phyloP scores from a whole-genome alignment of 257 asterid species.

The Scutellaria barbata region DNA sequence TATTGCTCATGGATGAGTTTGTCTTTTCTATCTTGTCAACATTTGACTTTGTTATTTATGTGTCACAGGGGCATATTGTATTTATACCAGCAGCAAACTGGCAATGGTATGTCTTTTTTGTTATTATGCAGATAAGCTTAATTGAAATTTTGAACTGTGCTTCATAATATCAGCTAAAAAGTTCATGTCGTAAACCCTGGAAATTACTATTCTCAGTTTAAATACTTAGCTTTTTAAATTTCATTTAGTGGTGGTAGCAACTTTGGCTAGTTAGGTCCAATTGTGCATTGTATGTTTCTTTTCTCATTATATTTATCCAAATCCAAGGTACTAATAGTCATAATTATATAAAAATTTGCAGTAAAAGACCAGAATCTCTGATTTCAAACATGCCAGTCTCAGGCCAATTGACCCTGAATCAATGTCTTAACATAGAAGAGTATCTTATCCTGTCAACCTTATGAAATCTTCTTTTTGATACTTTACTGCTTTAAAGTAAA shows the following conservation, averaged over 20 bases:
- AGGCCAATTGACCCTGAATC: conserved; percentile 10
- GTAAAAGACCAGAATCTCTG: not conserved
- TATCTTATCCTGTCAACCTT: conserved; percentile 1
- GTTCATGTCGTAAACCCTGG: conserved; percentile 17
- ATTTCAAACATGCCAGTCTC: conserved; percentile 9
- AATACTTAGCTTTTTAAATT: not conserved
- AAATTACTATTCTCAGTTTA: not conserved
- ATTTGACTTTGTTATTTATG: conserved; percentile 38
- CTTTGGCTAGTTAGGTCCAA: conserved; percentile 19
- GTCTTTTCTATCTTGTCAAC: conserved; percentile 34
- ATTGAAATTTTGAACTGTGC: conserved; percentile 17
- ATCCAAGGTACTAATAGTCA: too few relatives aligned
- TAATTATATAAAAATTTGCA: too few relatives aligned
- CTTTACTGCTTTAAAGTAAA: not conserved
- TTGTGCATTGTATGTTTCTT: too few relatives aligned
- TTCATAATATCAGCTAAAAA: not conserved
- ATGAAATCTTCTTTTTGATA: not conserved
- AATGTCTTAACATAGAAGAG: conserved; percentile 11
- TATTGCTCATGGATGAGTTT: conserved; percentile 14
- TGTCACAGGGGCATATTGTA: conserved; percentile 81
- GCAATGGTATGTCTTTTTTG: conserved; percentile 52
- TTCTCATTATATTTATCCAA: too few relatives aligned
- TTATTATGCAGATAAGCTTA: conserved; percentile 5
- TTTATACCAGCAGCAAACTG: conserved; percentile 71
- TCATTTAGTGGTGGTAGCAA: not conserved